Conservation (phyloP, 768 basidiomycete genomes). For the Clitopilus passeckerianus region DNA sequence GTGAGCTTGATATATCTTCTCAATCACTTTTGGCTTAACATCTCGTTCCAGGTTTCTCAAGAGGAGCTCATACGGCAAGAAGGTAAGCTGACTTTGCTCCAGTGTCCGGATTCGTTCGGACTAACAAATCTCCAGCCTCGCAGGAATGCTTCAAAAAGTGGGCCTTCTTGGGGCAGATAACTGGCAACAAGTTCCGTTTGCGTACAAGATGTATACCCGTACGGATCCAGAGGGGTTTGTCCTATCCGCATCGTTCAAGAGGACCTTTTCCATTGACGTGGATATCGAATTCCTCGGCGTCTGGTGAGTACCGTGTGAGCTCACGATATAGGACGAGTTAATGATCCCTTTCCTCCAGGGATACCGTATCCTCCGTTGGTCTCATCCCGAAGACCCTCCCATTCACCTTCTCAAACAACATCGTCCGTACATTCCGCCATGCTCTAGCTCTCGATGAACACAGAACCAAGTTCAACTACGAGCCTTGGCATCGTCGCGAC, state of each 20-base stretch:
- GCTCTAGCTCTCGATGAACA: conserved; percentile 62
- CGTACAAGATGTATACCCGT: conserved; percentile 56
- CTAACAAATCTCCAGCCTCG: conserved; percentile 24
- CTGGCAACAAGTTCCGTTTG: conserved; percentile 56
- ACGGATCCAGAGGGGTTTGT: conserved; percentile 44
- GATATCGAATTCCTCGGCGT: conserved; percentile 56
- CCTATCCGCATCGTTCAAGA: conserved; percentile 50
- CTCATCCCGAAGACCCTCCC: conserved; percentile 48
- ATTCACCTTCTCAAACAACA: conserved; percentile 51
- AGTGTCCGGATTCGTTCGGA: neutral
- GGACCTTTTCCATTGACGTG: conserved; percentile 47
- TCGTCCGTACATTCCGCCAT: conserved; percentile 57
- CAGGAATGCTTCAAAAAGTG: conserved; percentile 50
- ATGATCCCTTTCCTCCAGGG: conserved; percentile 33
- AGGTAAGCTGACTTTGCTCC: conserved; percentile 15
- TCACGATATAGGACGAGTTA: neutral
- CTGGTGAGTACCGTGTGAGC: conserved; percentile 28
- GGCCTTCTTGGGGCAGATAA: conserved; percentile 43
- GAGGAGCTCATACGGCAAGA: conserved; percentile 62
- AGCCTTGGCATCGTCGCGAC: conserved; percentile 39
- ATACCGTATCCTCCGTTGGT: conserved; percentile 65
- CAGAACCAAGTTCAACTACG: conserved; percentile 55
- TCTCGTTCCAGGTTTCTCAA: conserved; percentile 44
- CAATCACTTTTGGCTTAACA: neutral
- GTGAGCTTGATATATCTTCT: conserved; percentile 16